phyloP scores from a whole-genome alignment of 805 yeast species.

The Debaryomyces tyrocola region DNA sequence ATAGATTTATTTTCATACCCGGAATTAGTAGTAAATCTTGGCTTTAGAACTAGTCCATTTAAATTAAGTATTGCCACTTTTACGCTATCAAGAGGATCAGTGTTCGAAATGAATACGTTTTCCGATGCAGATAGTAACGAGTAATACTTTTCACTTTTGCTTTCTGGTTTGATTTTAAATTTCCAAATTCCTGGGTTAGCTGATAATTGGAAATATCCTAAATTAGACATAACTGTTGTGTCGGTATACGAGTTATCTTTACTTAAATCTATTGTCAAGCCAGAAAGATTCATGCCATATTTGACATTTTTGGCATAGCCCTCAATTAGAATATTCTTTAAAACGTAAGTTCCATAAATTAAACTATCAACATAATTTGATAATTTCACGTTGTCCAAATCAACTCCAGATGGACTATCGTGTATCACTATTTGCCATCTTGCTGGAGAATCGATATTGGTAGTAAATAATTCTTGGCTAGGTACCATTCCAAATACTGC shows the following conservation, averaged over 20 bases:
- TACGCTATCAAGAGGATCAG: slow-evolving; percentile 17
- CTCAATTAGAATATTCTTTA: slow-evolving; percentile 63
- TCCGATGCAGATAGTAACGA: slow-evolving; percentile 39
- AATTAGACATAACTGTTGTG: slow-evolving; percentile 72
- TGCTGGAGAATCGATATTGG: slow-evolving; percentile 59
- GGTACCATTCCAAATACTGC: slow-evolving; percentile 51
- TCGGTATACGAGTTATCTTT: slow-evolving; percentile 34
- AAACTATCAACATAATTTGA: slow-evolving; percentile 35
- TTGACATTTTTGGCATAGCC: slow-evolving; percentile 59
- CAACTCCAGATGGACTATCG: slow-evolving; percentile 40
- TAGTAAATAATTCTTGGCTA: slow-evolving; percentile 43
- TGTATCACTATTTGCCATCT: slow-evolving; percentile 67
- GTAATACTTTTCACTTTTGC: slow-evolving; percentile 25
- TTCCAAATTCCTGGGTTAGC: slow-evolving; percentile 72
- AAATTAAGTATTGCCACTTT: slow-evolving; percentile 41
- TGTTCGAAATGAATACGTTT: slow-evolving; percentile 39
- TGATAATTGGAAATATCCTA: slow-evolving; percentile 82
- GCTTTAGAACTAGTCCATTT: slow-evolving; percentile 46
- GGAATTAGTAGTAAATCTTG: slow-evolving; percentile 42
- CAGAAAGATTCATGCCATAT: slow-evolving; percentile 44
- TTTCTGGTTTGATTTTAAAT: slow-evolving; percentile 41
- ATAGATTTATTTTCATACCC: slow-evolving; percentile 13
- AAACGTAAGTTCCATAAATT: slow-evolving; percentile 47
- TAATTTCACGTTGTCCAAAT: slow-evolving; percentile 60
- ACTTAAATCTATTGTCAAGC: slow-evolving; percentile 47